Conservation (phyloP, 2,329 filamentous ascomycete species). For the Dryadomyces quercivorus region DNA sequence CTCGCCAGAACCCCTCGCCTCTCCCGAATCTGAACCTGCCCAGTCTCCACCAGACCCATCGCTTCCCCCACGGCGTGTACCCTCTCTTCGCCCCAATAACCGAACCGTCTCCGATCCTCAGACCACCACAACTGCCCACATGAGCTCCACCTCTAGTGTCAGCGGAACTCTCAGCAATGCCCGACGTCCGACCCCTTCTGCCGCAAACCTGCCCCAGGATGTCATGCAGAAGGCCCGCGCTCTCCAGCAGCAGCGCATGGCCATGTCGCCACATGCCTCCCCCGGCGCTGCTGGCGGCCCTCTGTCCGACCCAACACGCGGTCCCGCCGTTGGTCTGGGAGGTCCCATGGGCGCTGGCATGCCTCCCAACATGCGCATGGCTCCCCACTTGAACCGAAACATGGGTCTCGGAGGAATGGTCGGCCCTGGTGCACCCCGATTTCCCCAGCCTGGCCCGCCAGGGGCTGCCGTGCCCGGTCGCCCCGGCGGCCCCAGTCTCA, state of each 20-base stretch:
- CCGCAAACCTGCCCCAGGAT: constrained; percentile 25
- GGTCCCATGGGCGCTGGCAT: constrained; percentile 25
- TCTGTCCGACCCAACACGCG: constrained; percentile 16
- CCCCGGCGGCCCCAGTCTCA: constrained; percentile 42
- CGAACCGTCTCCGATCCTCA: constrained; percentile 41
- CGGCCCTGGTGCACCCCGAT: constrained; percentile 34
- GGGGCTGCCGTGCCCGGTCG: constrained; percentile 22
- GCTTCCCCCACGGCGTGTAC: constrained; percentile 21
- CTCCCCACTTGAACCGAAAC: constrained; percentile 23
- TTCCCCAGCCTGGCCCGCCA: constrained; percentile 40
- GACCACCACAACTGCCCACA: constrained; percentile 32
- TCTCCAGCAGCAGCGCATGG: constrained; percentile 22
- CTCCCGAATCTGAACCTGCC: neutral
- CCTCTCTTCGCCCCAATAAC: constrained; percentile 40
- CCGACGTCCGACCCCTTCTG: constrained; percentile 35
- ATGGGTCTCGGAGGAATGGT: constrained; percentile 9
- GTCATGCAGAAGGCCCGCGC: constrained; percentile 27
- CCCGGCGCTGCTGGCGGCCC: constrained; percentile 19
- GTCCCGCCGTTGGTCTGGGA: constrained; percentile 1
- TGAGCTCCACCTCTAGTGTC: constrained; percentile 77
- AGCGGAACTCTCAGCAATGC: constrained; percentile 62
- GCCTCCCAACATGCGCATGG: constrained; percentile 27
- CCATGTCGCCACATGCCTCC: constrained; percentile 16
- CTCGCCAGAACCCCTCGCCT: neutral
- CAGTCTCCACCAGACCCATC: neutral